phyloP scores from a whole-genome alignment of 371 early-diverging fungal species.

The Umbelopsis sp. region DNA sequence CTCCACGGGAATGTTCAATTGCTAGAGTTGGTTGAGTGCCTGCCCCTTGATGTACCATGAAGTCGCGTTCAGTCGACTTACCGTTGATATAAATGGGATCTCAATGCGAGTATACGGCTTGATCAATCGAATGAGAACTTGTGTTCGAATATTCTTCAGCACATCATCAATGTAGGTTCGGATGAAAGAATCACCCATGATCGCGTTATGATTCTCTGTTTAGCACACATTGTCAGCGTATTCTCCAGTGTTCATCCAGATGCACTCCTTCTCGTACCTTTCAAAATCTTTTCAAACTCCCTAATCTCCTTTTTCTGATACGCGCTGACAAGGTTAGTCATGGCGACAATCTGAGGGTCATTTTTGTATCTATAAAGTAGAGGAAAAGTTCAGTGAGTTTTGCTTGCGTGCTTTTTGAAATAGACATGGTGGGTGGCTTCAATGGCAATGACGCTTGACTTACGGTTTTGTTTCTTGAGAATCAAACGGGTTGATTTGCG shows the following conservation, averaged over 20 bases:
- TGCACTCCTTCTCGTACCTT: slow-evolving; percentile 33
- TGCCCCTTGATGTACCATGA: too few relatives aligned
- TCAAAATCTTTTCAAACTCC: slow-evolving; percentile 84
- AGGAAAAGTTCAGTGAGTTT: neutral
- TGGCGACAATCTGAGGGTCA: slow-evolving; percentile 88
- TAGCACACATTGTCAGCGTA: neutral
- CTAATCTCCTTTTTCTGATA: slow-evolving; percentile 88
- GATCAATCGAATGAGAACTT: slow-evolving; percentile 82
- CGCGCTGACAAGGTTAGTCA: slow-evolving; percentile 90
- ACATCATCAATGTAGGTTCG: slow-evolving; percentile 89
- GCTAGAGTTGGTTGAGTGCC: slow-evolving; percentile 33
- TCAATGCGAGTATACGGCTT: slow-evolving; percentile 92
- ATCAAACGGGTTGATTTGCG: slow-evolving; percentile 93
- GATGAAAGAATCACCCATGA: slow-evolving; percentile 92
- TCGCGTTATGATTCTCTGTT: slow-evolving; percentile 68
- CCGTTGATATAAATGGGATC: slow-evolving; percentile 77
- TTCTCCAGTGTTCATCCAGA: neutral
- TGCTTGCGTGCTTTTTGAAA: neutral
- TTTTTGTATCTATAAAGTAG: slow-evolving; percentile 71
- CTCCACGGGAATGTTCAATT: slow-evolving; percentile 74
- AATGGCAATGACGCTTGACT: slow-evolving; percentile 19
- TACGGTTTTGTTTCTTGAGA: slow-evolving; percentile 96
- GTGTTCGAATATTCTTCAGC: slow-evolving; percentile 85
- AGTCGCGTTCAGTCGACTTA: slow-evolving; percentile 27
- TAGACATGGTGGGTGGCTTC: neutral